Conservation (phyloP, 208 protist species). For the Trypanosoma brucei region DNA sequence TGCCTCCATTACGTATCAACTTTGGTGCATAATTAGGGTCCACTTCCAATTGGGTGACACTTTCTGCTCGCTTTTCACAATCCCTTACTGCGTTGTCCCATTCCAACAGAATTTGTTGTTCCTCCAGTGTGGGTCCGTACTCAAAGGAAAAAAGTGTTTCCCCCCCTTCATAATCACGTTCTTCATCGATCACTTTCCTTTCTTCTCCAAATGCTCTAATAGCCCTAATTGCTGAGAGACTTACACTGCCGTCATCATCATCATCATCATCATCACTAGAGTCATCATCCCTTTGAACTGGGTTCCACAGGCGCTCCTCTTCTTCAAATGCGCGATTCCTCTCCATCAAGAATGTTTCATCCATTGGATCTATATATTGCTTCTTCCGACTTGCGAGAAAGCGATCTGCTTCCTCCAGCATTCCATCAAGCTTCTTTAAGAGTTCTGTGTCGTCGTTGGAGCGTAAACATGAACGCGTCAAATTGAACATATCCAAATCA, state of each 20-base stretch:
- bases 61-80: slow-evolving; percentile 11
- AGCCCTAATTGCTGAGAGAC: slow-evolving; percentile 3
- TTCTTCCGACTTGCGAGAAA: slow-evolving; percentile 18
- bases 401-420: slow-evolving; percentile 26
- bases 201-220: neutral
- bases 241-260: slow-evolving; percentile 3
- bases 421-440: slow-evolving; percentile 11
- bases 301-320: slow-evolving; percentile 16
- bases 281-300: slow-evolving; percentile 9
- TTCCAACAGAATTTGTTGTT: slow-evolving; percentile 18
- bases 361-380: slow-evolving; percentile 20
- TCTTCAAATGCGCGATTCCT: slow-evolving; percentile 8
- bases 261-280: slow-evolving; percentile 6
- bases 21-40: neutral
- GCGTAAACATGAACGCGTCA: neutral
- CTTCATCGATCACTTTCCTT: neutral
- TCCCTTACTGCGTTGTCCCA: slow-evolving; percentile 28
- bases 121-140: slow-evolving; percentile 32
- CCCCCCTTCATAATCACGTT: neutral
- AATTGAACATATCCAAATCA: neutral
- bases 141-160: slow-evolving; percentile 57
- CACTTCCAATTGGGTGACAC: neutral
- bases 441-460: slow-evolving; percentile 11
- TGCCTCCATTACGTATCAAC: too few species aligned
- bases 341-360: slow-evolving; percentile 7